These are phyloP conservation scores for Sarocladiaceae sp. DNA, from an alignment of 2,329 filamentous ascomycete genomes.

Conservation along the genomic window DNA sequence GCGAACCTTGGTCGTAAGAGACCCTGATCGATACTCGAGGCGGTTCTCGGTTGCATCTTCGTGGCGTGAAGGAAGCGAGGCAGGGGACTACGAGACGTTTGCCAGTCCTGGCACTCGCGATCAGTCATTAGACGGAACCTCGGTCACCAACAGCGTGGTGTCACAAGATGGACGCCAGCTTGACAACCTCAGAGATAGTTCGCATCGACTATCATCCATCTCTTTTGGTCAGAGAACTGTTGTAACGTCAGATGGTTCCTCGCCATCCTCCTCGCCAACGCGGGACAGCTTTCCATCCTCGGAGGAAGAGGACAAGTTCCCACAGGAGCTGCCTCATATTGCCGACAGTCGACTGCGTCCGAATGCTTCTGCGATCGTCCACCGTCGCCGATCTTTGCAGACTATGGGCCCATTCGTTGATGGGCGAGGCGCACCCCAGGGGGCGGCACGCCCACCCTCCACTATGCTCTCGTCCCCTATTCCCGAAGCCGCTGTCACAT, in stretches of 20 bases:
- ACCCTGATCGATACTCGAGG: conserved; percentile 40
- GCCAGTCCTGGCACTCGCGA: conserved; percentile 27
- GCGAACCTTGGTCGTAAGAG: conserved; percentile 39
- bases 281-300: conserved; percentile 39
- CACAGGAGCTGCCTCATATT: conserved; percentile 17
- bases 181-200: conserved; percentile 50
- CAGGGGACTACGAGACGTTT: conserved; percentile 14
- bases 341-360: conserved; percentile 38
- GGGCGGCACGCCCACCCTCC: conserved; percentile 12
- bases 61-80: conserved; percentile 19
- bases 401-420: conserved; percentile 38
- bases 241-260: conserved; percentile 52
- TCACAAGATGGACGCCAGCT: conserved; percentile 55
- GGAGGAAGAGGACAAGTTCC: conserved; percentile 17
- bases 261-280: conserved; percentile 50
- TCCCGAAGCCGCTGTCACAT: conserved; percentile 10
- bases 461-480: conserved; percentile 13
- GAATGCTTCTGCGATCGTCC: conserved; percentile 45
- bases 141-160: conserved; percentile 48
- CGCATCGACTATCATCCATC: conserved; percentile 51
- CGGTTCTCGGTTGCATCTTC: conserved; percentile 6
- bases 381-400: conserved; percentile 47
- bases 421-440: conserved; percentile 4
- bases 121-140: conserved; percentile 46
- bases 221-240: conserved; percentile 56